Evolutionary conservation across 2,329 filamentous ascomycete species (phyloP), one percentile per base, ranked within the genome.

Genomic region (Colletotrichum caudatum): DNA sequence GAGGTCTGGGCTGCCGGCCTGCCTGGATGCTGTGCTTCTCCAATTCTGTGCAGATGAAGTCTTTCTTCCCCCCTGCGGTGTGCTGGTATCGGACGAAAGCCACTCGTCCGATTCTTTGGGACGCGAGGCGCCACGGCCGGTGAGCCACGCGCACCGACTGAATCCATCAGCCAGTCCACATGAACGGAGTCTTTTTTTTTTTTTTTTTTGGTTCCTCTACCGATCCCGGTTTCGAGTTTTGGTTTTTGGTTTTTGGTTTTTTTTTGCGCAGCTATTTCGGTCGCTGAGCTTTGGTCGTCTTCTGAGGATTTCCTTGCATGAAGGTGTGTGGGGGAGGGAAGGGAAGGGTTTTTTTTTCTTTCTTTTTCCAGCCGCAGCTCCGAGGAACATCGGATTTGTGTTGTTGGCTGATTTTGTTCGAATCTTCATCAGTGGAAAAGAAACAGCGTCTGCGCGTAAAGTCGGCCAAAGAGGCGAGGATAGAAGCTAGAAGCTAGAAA

Each of bases 71-170:
- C n/a, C 35, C 35, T n/a, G 26, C n/a, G 48, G 41, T 6, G 53
- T 29, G 20, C 20, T 46, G 56, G 29, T 44, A 58, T 71, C 58
- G 64, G 64, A 71, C 58, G 58, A 65, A 29, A 18, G 54, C 53
- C 35, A 35, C 56, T 26, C 35, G 3, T 26, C 14, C 1, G 56
- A 44, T 20, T 7, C 37, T 48, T 20, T 11, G 35, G 35, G 61
- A 62, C 63, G 67, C 67, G 57, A 62, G 63, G 50, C 60, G 50
- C 67, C 67, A 56, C 56, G 46, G 26, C 29, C 18, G 35, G 12
- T 12, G 12, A 23, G 23, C 33, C 23, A 18, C 11, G 64, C 37
- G 46, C 41, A 48, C 35, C 20, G 9, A 44, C 39, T 35, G n/a
- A 12, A 12, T 12, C n/a, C 46, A 48, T 23, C 5, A 12, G 46